Evolutionary conservation across 2,329 filamentous ascomycete genomes (phyloP).

Genomic region (Ceratocystis colombiana): DNA sequence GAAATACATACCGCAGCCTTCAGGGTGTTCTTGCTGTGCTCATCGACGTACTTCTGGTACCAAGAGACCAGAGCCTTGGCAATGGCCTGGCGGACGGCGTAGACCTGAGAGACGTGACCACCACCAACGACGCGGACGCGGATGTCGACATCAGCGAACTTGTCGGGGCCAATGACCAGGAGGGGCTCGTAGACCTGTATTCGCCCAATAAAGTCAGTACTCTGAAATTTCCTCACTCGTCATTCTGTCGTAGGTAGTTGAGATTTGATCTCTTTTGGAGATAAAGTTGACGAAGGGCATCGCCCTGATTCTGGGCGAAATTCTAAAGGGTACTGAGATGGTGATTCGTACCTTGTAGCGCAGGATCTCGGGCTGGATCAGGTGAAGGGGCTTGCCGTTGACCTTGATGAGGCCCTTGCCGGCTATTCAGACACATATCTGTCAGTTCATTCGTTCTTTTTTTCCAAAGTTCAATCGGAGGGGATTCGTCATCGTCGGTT

Average conservation of each 20-base stretch:
- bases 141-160: constrained; percentile 95
- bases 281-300: not conserved
- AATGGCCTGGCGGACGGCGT: constrained; percentile 98
- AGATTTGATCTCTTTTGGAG: not conserved
- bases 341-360: constrained; percentile 73
- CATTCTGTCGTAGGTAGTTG: not conserved
- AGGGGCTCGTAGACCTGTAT: constrained; percentile 89
- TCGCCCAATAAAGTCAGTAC: constrained; percentile 18
- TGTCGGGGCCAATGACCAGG: constrained; percentile 93
- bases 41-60: constrained; percentile 99
- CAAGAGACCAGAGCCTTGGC: constrained; percentile 70
- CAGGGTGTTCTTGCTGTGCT: constrained; percentile 99
- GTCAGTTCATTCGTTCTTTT: constrained; percentile 19
- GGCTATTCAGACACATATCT: constrained; percentile 30
- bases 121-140: constrained; percentile 91
- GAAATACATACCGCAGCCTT: constrained; percentile 25
- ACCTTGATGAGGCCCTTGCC: constrained; percentile 81
- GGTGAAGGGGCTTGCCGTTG: constrained; percentile 89
- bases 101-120: constrained; percentile 96
- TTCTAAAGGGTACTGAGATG: not conserved
- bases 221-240: not conserved
- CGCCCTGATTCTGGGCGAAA: not conserved
- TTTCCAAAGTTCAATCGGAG: not conserved
- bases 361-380: constrained; percentile 92
- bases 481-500: constrained; percentile 13